These are phyloP conservation scores for Globisporangium ultimum DNA, from an alignment of 352 stramenopile genomes.

Conservation along the genomic window DNA sequence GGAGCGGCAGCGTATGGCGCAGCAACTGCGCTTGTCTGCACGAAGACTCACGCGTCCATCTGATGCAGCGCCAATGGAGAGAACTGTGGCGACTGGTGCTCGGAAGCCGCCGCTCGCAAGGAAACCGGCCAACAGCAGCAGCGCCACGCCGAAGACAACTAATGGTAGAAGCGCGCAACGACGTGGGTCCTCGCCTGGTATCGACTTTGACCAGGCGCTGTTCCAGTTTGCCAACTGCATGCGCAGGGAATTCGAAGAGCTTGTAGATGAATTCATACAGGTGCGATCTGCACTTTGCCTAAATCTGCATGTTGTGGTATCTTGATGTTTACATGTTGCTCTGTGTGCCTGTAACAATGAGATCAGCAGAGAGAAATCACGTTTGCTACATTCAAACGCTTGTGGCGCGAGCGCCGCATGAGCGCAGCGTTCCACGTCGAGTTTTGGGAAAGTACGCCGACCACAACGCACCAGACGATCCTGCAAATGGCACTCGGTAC, in stretches of 20 bases:
- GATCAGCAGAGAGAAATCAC: slow-evolving; percentile 18
- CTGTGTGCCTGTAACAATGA: slow-evolving; percentile 1
- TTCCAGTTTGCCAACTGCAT: slow-evolving; percentile 38
- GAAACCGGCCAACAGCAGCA: too few species aligned
- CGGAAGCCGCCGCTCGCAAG: slow-evolving; percentile 3
- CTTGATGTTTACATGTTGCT: background rate
- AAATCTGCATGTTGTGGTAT: background rate
- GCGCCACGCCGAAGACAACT: background rate
- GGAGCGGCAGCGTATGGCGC: background rate
- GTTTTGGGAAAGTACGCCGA: slow-evolving; percentile 68
- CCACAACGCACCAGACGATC: slow-evolving; percentile 48
- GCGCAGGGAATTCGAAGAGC: slow-evolving; percentile 30
- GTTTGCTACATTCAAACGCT: slow-evolving; percentile 44
- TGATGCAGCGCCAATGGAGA: background rate
- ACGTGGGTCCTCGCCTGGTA: slow-evolving; percentile 5
- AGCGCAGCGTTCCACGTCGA: slow-evolving; percentile 71
- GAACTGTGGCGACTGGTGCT: background rate
- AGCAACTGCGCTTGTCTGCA: background rate
- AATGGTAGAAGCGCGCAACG: slow-evolving; percentile 2
- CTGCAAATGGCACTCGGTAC: slow-evolving; percentile 49
- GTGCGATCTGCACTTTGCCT: slow-evolving; percentile 7
- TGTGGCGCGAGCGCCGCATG: slow-evolving; percentile 41
- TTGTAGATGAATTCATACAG: slow-evolving; percentile 35
- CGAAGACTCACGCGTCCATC: background rate
- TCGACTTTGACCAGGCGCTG: slow-evolving; percentile 33